Evolutionary conservation across 1,284 basidiomycete genomes (phyloP).

Genomic region (Fomitiporia mediterranea): DNA sequence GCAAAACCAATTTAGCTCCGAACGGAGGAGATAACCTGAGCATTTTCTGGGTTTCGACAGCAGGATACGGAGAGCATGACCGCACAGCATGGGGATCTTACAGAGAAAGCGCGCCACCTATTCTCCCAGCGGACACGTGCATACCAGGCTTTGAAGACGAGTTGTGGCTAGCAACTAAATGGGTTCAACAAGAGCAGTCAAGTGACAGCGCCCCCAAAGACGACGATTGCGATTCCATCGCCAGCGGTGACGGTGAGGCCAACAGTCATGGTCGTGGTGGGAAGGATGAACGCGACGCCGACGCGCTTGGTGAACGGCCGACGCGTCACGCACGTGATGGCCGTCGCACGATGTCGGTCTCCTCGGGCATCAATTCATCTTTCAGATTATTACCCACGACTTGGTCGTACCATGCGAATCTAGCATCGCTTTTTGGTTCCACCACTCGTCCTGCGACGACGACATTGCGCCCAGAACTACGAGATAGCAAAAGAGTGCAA

Average conservation of each 20-base stretch:
- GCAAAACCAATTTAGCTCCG: not conserved
- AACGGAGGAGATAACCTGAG: not conserved
- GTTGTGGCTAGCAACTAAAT: not conserved
- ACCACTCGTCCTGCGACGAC: constrained; percentile 13
- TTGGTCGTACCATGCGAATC: not conserved
- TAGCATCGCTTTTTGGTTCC: constrained; percentile 7
- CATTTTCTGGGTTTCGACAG: not conserved
- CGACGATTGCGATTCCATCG: not conserved
- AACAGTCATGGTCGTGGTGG: not conserved
- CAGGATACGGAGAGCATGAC: not conserved
- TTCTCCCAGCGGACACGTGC: constrained; percentile 13
- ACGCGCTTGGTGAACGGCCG: not conserved
- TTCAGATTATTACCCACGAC: constrained; percentile 13
- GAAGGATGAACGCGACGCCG: not conserved
- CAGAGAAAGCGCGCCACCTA: constrained; percentile 12
- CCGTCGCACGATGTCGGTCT: not conserved
- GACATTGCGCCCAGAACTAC: not conserved
- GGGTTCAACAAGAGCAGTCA: not conserved
- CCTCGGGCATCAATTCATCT: not conserved
- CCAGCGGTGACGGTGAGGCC: constrained; percentile 3
- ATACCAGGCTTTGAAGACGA: constrained; percentile 17
- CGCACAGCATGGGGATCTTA: constrained; percentile 17
- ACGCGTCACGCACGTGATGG: constrained; percentile 7
- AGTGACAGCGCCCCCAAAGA: too few relatives aligned
- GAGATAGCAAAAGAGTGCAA: not conserved